phyloP scores from a whole-genome alignment of 164 flowering plant genomes.

The Liriodendron chinense region DNA sequence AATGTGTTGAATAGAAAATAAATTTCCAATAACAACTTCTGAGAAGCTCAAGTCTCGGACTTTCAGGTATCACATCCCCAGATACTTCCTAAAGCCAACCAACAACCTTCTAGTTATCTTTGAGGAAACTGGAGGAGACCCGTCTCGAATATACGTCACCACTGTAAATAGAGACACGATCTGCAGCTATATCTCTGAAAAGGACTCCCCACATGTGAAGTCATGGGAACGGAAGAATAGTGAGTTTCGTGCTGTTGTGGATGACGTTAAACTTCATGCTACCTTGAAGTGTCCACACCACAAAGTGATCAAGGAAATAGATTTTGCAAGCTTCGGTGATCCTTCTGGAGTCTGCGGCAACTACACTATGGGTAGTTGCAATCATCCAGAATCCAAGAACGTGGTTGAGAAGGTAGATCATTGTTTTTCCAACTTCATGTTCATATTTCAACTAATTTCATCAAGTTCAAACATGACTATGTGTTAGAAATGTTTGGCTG shows the following conservation, averaged over 20 bases:
- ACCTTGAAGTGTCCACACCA: constrained; percentile 48
- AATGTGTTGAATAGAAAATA: not conserved
- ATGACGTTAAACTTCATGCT: constrained; percentile 35
- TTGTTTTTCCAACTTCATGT: constrained; percentile 1
- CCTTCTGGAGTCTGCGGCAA: constrained; percentile 65
- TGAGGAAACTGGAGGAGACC: constrained; percentile 67
- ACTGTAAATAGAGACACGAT: constrained; percentile 61
- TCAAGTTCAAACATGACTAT: not conserved
- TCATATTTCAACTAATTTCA: not conserved
- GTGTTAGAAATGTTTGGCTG: not conserved
- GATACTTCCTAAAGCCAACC: constrained; percentile 63
- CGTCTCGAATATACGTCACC: constrained; percentile 33
- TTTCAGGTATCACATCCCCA: constrained; percentile 79
- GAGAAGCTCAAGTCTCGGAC: not conserved
- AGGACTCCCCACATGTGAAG: constrained; percentile 47
- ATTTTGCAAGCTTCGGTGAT: constrained; percentile 78
- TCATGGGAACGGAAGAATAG: constrained; percentile 46
- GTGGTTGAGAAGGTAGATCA: constrained; percentile 52
- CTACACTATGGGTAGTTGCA: constrained; percentile 47
- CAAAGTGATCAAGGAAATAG: constrained; percentile 42
- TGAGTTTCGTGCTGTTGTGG: constrained; percentile 28
- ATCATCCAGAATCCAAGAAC: constrained; percentile 27
- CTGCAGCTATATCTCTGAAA: constrained; percentile 55
- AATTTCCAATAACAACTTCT: not conserved
- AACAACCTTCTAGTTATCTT: constrained; percentile 70